Conservation (phyloP, 2,329 filamentous ascomycete species). For the Aspergillus hortae region DNA sequence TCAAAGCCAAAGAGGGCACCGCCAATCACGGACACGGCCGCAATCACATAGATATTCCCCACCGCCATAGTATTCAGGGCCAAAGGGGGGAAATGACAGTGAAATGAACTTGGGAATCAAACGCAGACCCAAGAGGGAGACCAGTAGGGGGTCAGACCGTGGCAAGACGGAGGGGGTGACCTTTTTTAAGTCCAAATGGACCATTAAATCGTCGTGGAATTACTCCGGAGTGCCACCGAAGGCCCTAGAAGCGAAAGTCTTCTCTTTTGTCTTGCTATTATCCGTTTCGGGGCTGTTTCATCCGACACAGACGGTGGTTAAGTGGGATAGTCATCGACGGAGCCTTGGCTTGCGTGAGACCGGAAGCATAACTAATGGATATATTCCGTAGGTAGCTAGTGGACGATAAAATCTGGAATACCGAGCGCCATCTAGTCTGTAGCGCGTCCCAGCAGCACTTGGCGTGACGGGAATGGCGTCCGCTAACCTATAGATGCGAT, state of each 20-base stretch:
- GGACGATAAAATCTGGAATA: not conserved
- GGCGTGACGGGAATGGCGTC: not conserved
- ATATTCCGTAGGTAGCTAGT: not conserved
- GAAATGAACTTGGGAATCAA: not conserved
- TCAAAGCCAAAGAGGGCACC: constrained; percentile 33
- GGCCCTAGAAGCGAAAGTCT: not conserved
- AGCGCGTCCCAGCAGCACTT: not conserved
- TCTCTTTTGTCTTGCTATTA: not conserved
- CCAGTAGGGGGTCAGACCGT: not conserved
- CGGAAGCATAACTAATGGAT: not conserved
- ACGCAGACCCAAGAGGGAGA: not conserved
- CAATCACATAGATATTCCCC: constrained; percentile 46
- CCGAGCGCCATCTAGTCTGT: not conserved
- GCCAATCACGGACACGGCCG: constrained; percentile 48
- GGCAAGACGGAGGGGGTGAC: not conserved
- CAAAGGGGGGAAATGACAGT: not conserved
- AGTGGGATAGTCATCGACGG: not conserved
- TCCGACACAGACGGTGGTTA: not conserved
- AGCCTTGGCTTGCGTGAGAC: not conserved
- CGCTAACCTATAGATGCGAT: not conserved
- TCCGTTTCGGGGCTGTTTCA: not conserved
- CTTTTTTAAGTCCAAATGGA: not conserved
- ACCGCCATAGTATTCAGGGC: not conserved
- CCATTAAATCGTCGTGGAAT: not conserved
- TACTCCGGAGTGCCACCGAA: not conserved